These are phyloP conservation scores for Leccinum fibrillosum DNA, from an alignment of 768 basidiomycete species.

Conservation along the genomic window DNA sequence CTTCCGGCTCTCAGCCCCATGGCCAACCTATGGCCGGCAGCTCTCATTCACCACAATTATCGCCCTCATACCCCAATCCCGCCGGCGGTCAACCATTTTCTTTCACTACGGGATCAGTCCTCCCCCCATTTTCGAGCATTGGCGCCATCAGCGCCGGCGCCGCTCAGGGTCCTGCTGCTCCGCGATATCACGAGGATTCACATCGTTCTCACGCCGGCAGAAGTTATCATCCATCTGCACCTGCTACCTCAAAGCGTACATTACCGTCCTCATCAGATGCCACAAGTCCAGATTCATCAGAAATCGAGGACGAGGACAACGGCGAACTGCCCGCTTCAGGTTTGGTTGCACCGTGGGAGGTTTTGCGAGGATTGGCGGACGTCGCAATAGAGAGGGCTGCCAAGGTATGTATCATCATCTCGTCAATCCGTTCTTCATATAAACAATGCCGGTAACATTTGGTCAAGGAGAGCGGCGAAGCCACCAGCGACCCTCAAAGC, in stretches of 20 bases:
- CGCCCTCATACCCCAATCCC: constrained; percentile 44
- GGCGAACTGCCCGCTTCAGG: constrained; percentile 79
- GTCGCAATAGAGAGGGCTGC: constrained; percentile 77
- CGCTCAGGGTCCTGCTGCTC: constrained; percentile 50
- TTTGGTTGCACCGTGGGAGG: constrained; percentile 85
- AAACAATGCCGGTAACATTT: constrained; percentile 10
- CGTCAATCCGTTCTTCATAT: not conserved
- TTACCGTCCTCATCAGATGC: constrained; percentile 62
- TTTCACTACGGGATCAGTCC: constrained; percentile 47
- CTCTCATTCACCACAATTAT: constrained; percentile 41
- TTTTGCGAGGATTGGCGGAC: constrained; percentile 75
- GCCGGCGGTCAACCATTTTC: constrained; percentile 26
- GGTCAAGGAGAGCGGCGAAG: constrained; percentile 68
- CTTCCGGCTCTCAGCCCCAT: constrained; percentile 33
- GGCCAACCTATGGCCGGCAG: constrained; percentile 37
- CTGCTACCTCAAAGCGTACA: constrained; percentile 54
- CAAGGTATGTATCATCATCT: constrained; percentile 46
- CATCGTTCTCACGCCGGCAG: constrained; percentile 29
- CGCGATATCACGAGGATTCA: constrained; percentile 50
- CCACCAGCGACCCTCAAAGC: constrained; percentile 68
- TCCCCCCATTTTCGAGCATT: constrained; percentile 72
- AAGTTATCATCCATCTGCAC: constrained; percentile 30
- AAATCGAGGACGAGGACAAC: constrained; percentile 78
- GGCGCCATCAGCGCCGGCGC: constrained; percentile 48
- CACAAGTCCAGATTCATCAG: constrained; percentile 79